Conservation (phyloP, 2,329 filamentous ascomycete genomes). For the Colletotrichum brevisporum region DNA sequence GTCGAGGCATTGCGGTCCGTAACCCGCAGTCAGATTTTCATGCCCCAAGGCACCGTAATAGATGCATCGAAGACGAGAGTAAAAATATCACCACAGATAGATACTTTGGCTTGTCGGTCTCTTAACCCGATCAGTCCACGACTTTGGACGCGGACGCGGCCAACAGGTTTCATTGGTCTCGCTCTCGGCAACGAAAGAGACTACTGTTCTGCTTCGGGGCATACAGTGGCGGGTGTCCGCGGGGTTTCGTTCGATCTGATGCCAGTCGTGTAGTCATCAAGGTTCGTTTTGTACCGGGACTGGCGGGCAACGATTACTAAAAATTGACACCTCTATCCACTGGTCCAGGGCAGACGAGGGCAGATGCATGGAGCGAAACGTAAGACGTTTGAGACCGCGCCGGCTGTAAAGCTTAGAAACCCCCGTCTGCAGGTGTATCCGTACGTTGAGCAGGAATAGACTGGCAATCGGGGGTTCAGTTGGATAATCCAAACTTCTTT, state of each 20-base stretch:
- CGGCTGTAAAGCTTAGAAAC: constrained; percentile 11
- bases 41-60: not conserved
- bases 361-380: constrained; percentile 32
- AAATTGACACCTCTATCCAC: not conserved
- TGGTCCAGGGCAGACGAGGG: not conserved
- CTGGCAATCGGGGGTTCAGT: not conserved
- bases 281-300: constrained; percentile 19
- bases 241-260: constrained; percentile 29
- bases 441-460: not conserved
- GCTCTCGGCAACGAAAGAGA: not conserved
- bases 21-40: not conserved
- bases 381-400: constrained; percentile 37
- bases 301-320: constrained; percentile 7
- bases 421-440: not conserved
- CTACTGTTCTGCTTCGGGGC: not conserved
- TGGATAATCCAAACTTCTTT: not conserved
- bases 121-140: too few relatives aligned
- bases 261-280: not conserved
- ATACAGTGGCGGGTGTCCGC: constrained; percentile 8
- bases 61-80: too few relatives aligned
- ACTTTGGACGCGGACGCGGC: too few relatives aligned
- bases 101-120: too few relatives aligned
- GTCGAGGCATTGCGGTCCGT: constrained; percentile 1
- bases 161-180: not conserved
- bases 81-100: too few relatives aligned